phyloP scores from a whole-genome alignment of 176 grass and related monocot species.

The Aechmea fasciata region DNA sequence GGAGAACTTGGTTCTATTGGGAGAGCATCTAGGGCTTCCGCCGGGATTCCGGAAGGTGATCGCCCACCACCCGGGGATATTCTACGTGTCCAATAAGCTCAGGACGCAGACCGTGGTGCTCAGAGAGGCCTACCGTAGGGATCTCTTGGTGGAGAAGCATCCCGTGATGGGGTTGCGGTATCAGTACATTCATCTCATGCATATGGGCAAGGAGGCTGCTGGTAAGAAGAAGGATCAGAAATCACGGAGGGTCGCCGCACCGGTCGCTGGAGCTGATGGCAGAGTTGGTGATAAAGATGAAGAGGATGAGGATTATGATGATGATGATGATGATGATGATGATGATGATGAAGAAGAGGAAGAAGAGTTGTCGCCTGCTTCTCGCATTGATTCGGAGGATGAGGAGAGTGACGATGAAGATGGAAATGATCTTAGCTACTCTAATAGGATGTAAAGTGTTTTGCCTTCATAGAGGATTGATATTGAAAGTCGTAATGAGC shows the following conservation, averaged over 20 bases:
- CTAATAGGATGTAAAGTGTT: too few relatives aligned
- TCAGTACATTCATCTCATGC: constrained; percentile 88
- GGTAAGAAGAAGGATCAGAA: constrained; percentile 30
- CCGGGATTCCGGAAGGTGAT: constrained; percentile 71
- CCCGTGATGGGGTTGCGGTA: constrained; percentile 83
- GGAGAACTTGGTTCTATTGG: constrained; percentile 57
- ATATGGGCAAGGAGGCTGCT: constrained; percentile 47
- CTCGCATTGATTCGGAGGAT: constrained; percentile 29
- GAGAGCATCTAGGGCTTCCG: constrained; percentile 46
- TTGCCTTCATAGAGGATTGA: not conserved
- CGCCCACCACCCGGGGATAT: constrained; percentile 71
- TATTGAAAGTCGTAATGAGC: not conserved
- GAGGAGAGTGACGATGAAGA: constrained; percentile 49
- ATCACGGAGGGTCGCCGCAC: constrained; percentile 1
- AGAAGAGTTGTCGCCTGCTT: constrained; percentile 12
- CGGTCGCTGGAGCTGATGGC: constrained; percentile 15
- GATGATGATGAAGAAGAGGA: constrained; percentile 34
- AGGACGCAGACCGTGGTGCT: constrained; percentile 76
- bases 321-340: constrained; percentile 26
- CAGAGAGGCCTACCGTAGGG: constrained; percentile 57
- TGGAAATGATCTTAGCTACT: not conserved
- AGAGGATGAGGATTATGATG: constrained; percentile 8
- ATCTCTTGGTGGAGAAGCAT: constrained; percentile 72
- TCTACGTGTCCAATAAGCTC: constrained; percentile 82
- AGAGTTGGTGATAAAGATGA: constrained; percentile 5